These are phyloP conservation scores for Glebionis coronaria DNA, from an alignment of 129 eudicot species.

Conservation along the genomic window DNA sequence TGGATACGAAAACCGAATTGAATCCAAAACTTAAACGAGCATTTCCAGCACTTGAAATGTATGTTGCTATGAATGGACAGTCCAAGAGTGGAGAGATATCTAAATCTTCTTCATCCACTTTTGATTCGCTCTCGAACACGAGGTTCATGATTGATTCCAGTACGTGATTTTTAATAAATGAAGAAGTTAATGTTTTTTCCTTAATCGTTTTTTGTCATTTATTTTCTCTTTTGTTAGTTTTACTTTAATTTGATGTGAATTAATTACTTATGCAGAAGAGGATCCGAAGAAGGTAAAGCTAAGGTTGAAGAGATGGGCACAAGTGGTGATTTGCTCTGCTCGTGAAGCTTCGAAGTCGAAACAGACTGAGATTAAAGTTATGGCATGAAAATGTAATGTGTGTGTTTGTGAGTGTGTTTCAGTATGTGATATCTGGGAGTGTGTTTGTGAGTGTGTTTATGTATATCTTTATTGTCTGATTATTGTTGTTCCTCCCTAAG, in stretches of 20 bases:
- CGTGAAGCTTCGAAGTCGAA: slow-evolving; percentile 21
- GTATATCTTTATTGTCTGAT: too few species aligned
- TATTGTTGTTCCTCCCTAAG: too few species aligned
- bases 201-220: too few species aligned
- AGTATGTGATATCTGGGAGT: background rate
- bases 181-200: background rate
- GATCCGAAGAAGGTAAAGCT: too few species aligned
- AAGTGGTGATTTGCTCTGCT: too few species aligned
- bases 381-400: background rate
- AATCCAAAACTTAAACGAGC: slow-evolving; percentile 51
- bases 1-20: slow-evolving; percentile 46
- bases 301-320: too few species aligned
- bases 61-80: too few species aligned
- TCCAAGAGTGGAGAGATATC: slow-evolving; percentile 26
- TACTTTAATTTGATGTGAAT: background rate
- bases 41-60: slow-evolving; percentile 74
- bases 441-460: slow-evolving; percentile 6
- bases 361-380: slow-evolving; percentile 12
- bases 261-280: slow-evolving; percentile 29
- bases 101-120: slow-evolving; percentile 36
- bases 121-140: slow-evolving; percentile 9
- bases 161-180: slow-evolving; percentile 14
- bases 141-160: slow-evolving; percentile 33
- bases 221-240: background rate
- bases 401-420: background rate